These are phyloP conservation scores for Chaetoceros tenuissimus DNA, from an alignment of 108 stramenopile genomes.

Conservation along the genomic window DNA sequence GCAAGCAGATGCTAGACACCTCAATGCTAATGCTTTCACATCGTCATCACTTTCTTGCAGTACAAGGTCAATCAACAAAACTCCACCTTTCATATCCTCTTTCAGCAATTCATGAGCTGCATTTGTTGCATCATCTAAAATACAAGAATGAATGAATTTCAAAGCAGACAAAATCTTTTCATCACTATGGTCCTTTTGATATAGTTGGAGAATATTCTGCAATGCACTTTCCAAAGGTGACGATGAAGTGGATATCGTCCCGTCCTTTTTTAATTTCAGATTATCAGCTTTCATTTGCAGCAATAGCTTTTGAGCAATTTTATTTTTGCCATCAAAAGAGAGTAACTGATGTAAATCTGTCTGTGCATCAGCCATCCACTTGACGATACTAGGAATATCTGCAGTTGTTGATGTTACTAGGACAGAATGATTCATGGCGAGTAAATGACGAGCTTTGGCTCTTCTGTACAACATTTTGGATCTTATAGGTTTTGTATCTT, in stretches of 20 bases:
- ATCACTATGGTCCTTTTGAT: conserved; percentile 19
- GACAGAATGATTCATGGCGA: conserved; percentile 6
- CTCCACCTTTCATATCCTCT: conserved; percentile 1
- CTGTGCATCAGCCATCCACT: conserved; percentile 51
- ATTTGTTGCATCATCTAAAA: neutral
- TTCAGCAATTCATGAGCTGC: neutral
- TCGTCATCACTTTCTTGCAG: neutral
- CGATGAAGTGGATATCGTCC: conserved; percentile 34
- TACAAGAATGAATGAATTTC: conserved; percentile 4
- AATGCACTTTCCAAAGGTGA: conserved; percentile 17
- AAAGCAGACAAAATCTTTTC: conserved; percentile 17
- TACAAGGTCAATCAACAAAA: neutral
- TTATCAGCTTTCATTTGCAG: conserved; percentile 35
- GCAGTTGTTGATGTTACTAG: neutral
- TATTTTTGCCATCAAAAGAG: conserved; percentile 56
- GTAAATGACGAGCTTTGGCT: conserved; percentile 54
- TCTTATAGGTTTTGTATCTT: conserved; percentile 25
- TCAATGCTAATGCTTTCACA: conserved; percentile 15
- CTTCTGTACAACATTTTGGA: conserved; percentile 69
- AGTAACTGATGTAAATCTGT: conserved; percentile 58
- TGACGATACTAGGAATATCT: conserved; percentile 17
- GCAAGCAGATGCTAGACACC: conserved; percentile 32
- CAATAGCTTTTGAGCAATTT: conserved; percentile 52
- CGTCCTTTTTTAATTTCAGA: conserved; percentile 18
- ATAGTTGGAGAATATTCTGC: conserved; percentile 1